A percentile compares a stretch with the other conserved stretches of the same genome.
phyloP scores from a whole-genome alignment of 495 filamentous ascomycete genomes.

The Copromyces sp. region DNA sequence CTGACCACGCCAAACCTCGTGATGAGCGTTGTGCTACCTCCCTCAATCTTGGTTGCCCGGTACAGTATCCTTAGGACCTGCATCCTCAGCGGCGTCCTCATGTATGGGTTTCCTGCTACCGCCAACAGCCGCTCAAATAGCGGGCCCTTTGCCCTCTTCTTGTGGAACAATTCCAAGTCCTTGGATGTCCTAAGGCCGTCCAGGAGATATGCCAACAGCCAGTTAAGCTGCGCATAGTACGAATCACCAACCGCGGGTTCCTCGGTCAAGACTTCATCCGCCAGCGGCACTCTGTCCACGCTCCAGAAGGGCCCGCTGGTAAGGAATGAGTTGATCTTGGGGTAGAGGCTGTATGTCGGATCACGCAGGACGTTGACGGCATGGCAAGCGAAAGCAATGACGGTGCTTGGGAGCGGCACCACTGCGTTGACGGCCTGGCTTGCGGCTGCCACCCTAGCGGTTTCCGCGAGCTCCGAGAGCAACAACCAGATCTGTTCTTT shows the following conservation, averaged over 20 bases:
- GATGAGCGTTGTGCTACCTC: slow-evolving; percentile 74
- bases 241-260: slow-evolving; percentile 63
- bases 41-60: slow-evolving; percentile 58
- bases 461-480: slow-evolving; percentile 67
- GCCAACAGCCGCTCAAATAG: slow-evolving; percentile 71
- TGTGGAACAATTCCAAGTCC: slow-evolving; percentile 79
- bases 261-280: slow-evolving; percentile 60
- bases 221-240: slow-evolving; percentile 65
- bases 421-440: slow-evolving; percentile 37
- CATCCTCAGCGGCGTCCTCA: slow-evolving; percentile 46
- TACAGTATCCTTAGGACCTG: slow-evolving; percentile 67
- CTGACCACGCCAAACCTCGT: slow-evolving; percentile 72
- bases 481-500: slow-evolving; percentile 67
- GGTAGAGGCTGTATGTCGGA: slow-evolving; percentile 75
- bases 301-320: slow-evolving; percentile 65
- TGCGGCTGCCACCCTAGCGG: slow-evolving; percentile 28
- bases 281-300: slow-evolving; percentile 62
- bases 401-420: slow-evolving; percentile 57
- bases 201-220: slow-evolving; percentile 69
- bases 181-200: slow-evolving; percentile 42
- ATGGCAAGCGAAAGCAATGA: slow-evolving; percentile 62
- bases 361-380: slow-evolving; percentile 58
- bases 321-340: slow-evolving; percentile 78
- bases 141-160: slow-evolving; percentile 39
- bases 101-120: slow-evolving; percentile 56